Evolutionary conservation across 2,329 filamentous ascomycete genomes (phyloP).

Genomic region (Fusarium sublunatum): DNA sequence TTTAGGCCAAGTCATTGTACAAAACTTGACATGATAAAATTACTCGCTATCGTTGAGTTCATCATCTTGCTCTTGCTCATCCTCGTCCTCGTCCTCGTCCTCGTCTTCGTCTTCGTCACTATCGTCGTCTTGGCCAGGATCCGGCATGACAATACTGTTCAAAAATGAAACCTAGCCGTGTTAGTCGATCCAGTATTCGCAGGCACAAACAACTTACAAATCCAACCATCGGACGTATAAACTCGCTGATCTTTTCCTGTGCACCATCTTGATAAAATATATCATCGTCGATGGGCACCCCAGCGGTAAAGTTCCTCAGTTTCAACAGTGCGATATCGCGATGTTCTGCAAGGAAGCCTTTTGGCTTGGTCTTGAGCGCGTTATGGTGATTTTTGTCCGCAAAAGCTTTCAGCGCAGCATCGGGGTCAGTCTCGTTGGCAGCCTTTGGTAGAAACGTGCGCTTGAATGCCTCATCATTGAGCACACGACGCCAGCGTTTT

Average conservation of each 20-base stretch:
- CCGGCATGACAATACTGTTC: conserved; percentile 80
- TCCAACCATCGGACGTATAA: conserved; percentile 76
- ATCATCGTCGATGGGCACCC: conserved; percentile 72
- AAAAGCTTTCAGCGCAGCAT: conserved; percentile 76
- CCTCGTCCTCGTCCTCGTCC: conserved; percentile 34
- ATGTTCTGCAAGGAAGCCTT: conserved; percentile 82
- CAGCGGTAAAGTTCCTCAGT: conserved; percentile 81
- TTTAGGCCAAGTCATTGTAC: neutral
- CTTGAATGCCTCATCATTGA: conserved; percentile 71
- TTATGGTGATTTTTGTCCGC: conserved; percentile 74
- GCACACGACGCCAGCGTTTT: conserved; percentile 73
- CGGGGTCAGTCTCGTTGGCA: conserved; percentile 50
- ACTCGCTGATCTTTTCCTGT: conserved; percentile 71
- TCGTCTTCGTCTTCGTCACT: conserved; percentile 53
- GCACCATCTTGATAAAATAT: conserved; percentile 71
- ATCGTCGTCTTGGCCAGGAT: conserved; percentile 61
- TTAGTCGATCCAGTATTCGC: neutral
- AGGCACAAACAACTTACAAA: conserved; percentile 71
- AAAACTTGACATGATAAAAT: neutral
- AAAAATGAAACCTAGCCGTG: conserved; percentile 72
- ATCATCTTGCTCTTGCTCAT: conserved; percentile 13
- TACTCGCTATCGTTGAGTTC: conserved; percentile 26
- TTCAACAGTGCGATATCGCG: conserved; percentile 83
- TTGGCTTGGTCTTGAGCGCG: conserved; percentile 86
- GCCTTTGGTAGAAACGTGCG: conserved; percentile 69